A percentile compares a stretch with the other conserved stretches of the same genome.
Conservation (phyloP, 257 asterid species). For the Echites panduratus region DNA sequence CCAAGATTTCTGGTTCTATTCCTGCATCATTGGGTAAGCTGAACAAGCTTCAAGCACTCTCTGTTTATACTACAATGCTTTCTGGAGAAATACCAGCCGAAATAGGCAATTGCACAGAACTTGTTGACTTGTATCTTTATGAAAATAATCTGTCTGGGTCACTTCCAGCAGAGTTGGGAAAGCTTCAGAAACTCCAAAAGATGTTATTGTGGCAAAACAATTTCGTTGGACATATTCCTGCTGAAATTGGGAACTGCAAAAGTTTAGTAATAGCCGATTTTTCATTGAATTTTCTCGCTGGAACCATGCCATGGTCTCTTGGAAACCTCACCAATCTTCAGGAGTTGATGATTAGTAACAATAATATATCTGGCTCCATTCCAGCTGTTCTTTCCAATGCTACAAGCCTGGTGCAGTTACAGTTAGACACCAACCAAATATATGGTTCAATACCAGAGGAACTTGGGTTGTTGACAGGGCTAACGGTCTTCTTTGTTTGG, state of each 20-base stretch:
- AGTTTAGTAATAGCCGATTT: constrained; percentile 47
- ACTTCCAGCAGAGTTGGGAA: constrained; percentile 54
- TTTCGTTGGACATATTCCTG: constrained; percentile 50
- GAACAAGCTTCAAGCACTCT: constrained; percentile 47
- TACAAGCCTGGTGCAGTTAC: constrained; percentile 50
- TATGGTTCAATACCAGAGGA: constrained; percentile 58
- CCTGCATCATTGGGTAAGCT: constrained; percentile 54
- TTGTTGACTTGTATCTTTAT: constrained; percentile 50
- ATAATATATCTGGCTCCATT: constrained; percentile 65
- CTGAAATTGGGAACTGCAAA: constrained; percentile 49
- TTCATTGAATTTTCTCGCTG: constrained; percentile 47
- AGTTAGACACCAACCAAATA: constrained; percentile 62
- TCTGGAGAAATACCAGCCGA: constrained; percentile 58
- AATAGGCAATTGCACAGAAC: constrained; percentile 65
- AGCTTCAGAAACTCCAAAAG: constrained; percentile 59
- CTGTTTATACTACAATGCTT: constrained; percentile 67
- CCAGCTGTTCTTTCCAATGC: constrained; percentile 67
- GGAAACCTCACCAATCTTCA: constrained; percentile 56
- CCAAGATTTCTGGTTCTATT: constrained; percentile 54
- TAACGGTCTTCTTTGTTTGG: constrained; percentile 70
- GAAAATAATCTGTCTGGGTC: constrained; percentile 58
- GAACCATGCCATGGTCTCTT: constrained; percentile 47
- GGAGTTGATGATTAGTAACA: constrained; percentile 73
- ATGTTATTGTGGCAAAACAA: constrained; percentile 62
- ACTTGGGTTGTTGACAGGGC: constrained; percentile 44